Evolutionary conservation across 2,329 filamentous ascomycete genomes (phyloP).

Genomic region (Colletotrichum cereale): DNA sequence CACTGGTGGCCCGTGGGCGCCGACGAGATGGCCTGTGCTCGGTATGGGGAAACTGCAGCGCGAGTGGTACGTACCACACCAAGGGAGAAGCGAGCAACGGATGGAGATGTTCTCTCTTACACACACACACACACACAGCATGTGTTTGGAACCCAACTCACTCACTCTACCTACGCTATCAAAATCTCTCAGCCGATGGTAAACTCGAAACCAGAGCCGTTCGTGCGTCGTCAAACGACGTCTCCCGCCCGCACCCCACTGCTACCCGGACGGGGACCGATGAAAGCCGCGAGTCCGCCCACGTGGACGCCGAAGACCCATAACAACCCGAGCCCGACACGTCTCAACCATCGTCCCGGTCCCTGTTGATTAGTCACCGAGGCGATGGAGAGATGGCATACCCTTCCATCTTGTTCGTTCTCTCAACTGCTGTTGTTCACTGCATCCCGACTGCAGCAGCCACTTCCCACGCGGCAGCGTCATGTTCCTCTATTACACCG

Average conservation of each 20-base stretch:
- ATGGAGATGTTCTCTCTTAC: not conserved
- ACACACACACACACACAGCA: not conserved
- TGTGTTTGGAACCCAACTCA: not conserved
- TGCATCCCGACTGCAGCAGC: not conserved
- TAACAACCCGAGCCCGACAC: constrained; percentile 5
- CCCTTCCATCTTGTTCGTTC: not conserved
- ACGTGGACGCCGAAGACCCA: constrained; percentile 28
- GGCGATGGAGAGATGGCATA: not conserved
- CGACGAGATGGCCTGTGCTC: not conserved
- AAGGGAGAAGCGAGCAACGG: too few species aligned
- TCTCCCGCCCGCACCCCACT: not conserved
- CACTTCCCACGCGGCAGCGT: not conserved
- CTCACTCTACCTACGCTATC: not conserved
- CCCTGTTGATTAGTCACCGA: constrained; percentile 1
- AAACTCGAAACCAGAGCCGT: constrained; percentile 2
- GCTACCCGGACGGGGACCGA: constrained; percentile 16
- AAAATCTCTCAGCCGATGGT: not conserved
- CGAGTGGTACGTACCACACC: not conserved
- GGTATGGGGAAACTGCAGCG: too few species aligned
- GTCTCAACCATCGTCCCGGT: not conserved
- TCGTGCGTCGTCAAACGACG: constrained; percentile 17
- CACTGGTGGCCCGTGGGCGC: not conserved
- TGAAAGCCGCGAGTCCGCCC: constrained; percentile 20
- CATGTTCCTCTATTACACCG: not conserved
- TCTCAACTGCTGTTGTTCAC: not conserved